phyloP scores from a whole-genome alignment of 495 filamentous ascomycete species.

The Rusavskia elegans region DNA sequence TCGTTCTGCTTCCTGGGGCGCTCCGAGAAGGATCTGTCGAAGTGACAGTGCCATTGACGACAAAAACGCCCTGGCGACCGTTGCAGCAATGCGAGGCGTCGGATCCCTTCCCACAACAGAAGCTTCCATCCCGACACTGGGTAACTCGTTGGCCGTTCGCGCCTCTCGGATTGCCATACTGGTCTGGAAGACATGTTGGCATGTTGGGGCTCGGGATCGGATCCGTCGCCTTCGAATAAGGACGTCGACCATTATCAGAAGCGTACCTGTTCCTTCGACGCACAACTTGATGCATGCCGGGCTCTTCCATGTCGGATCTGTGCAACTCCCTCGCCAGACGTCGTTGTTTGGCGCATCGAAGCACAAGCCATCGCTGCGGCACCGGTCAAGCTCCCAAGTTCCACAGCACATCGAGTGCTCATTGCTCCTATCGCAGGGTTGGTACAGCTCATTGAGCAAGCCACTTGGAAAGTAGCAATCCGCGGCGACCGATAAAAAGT shows the following conservation, averaged over 20 bases:
- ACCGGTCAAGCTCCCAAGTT: neutral
- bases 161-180: neutral
- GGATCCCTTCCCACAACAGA: neutral
- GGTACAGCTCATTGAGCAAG: neutral
- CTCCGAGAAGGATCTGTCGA: neutral
- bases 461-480: neutral
- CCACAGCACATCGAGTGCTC: neutral
- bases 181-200: neutral
- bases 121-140: neutral
- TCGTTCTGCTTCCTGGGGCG: neutral
- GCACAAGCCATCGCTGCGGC: constrained; percentile 1
- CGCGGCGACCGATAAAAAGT: neutral
- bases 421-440: neutral
- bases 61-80: neutral
- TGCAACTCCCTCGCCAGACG: constrained; percentile 1
- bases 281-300: constrained; percentile 2
- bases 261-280: neutral
- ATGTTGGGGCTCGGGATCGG: neutral
- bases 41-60: neutral
- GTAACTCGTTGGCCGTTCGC: neutral
- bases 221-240: neutral
- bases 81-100: neutral
- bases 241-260: neutral
- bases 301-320: constrained; percentile 1
- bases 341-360: neutral